phyloP scores from a whole-genome alignment of 441 rosid species.

The Flueggea neowawraea region DNA sequence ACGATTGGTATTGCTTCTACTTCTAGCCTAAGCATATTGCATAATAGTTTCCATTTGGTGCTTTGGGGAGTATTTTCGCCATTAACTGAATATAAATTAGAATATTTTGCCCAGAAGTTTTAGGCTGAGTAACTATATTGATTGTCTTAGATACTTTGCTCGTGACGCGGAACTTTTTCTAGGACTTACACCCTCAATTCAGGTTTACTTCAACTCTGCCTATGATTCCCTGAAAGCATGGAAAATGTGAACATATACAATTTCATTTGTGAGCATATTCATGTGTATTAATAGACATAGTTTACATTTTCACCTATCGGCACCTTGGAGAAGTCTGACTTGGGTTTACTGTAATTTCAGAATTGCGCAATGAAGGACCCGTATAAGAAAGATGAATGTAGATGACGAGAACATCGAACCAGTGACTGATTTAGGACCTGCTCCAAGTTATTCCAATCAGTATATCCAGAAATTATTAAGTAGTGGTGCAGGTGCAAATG shows the following conservation, averaged over 20 bases:
- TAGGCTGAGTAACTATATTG: no score
- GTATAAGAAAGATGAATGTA: constrained; percentile 42
- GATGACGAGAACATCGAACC: constrained; percentile 44
- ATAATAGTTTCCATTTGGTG: neutral
- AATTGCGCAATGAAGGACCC: constrained; percentile 22
- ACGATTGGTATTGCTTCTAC: neutral
- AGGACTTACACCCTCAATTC: no score
- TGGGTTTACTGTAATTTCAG: constrained; percentile 32
- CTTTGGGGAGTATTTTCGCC: neutral
- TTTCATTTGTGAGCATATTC: neutral
- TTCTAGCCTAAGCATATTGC: constrained; percentile 1
- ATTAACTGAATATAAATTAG: neutral
- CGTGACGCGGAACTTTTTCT: no score
- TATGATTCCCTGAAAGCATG: no score
- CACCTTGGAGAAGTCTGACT: constrained; percentile 28
- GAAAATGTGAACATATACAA: neutral
- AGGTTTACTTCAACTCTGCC: no score
- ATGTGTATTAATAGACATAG: neutral
- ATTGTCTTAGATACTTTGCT: no score
- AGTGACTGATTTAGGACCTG: constrained; percentile 36
- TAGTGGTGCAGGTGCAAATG: constrained; percentile 75
- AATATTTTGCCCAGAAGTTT: neutral
- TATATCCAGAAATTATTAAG: constrained; percentile 26
- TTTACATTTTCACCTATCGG: neutral
- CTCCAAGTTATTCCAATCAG: constrained; percentile 35